Conservation (phyloP, 805 yeast genomes). For the Ogataea zsoltii region DNA sequence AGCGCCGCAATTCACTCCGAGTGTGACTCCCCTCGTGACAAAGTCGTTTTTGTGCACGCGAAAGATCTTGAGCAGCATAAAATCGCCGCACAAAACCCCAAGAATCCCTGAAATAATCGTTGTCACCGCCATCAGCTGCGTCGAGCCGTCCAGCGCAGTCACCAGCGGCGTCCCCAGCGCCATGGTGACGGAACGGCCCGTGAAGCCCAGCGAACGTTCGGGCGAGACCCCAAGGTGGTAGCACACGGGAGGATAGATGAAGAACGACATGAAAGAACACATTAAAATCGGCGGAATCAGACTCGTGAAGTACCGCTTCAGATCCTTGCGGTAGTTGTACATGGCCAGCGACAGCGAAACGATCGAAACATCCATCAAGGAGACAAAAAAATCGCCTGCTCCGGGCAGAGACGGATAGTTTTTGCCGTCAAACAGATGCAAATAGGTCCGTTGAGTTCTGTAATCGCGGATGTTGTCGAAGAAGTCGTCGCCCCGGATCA, state of each 20-base stretch:
- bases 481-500: conserved; percentile 54
- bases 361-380: conserved; percentile 76
- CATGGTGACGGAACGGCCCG: conserved; percentile 76
- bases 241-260: conserved; percentile 70
- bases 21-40: conserved; percentile 72
- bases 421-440: conserved; percentile 51
- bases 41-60: conserved; percentile 62
- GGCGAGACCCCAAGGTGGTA: conserved; percentile 64
- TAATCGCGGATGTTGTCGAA: conserved; percentile 52
- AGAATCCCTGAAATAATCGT: conserved; percentile 75
- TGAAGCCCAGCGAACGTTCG: conserved; percentile 66
- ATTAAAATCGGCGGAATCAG: conserved; percentile 60
- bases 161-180: conserved; percentile 80
- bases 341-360: conserved; percentile 76
- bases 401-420: conserved; percentile 59
- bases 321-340: conserved; percentile 70
- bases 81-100: conserved; percentile 69
- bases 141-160: conserved; percentile 64
- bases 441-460: conserved; percentile 69
- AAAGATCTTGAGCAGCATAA: conserved; percentile 43
- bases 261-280: conserved; percentile 57
- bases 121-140: conserved; percentile 73
- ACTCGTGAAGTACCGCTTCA: conserved; percentile 56
- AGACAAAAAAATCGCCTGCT: conserved; percentile 72
- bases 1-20: conserved; percentile 81